These are phyloP conservation scores for Globisporangium cederbergense DNA, from an alignment of 352 stramenopile genomes.

Conservation along the genomic window DNA sequence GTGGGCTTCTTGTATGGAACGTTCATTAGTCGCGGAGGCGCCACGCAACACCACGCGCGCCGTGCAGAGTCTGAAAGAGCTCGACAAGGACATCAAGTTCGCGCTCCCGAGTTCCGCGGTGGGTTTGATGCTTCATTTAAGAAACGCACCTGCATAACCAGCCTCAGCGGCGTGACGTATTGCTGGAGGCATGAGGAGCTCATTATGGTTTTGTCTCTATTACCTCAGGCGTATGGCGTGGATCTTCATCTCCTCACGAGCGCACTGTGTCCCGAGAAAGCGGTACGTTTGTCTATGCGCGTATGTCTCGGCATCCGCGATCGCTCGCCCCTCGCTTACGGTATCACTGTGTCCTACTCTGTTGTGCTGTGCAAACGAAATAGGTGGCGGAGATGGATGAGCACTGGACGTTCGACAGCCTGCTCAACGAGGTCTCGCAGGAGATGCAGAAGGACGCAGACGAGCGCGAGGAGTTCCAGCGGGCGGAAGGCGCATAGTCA, in stretches of 20 bases:
- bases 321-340: too few relatives aligned
- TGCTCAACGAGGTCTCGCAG: conserved; percentile 77
- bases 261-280: conserved; percentile 64
- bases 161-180: too few relatives aligned
- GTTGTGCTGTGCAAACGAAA: neutral
- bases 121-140: too few relatives aligned
- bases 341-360: neutral
- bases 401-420: conserved; percentile 67
- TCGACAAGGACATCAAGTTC: conserved; percentile 79
- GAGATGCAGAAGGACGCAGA: conserved; percentile 78
- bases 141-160: too few relatives aligned
- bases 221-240: conserved; percentile 44
- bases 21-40: conserved; percentile 57
- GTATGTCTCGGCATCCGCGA: too few relatives aligned
- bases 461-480: conserved; percentile 68
- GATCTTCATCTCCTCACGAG: conserved; percentile 68
- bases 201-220: neutral
- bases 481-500: conserved; percentile 26
- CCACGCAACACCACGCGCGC: conserved; percentile 63
- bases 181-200: neutral
- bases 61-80: conserved; percentile 74
- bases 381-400: conserved; percentile 70
- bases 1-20: neutral
- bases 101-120: conserved; percentile 46
- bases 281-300: conserved; percentile 27